Evolutionary conservation across 106 monocot genomes (phyloP).

Genomic region (Chionographis japonica): DNA sequence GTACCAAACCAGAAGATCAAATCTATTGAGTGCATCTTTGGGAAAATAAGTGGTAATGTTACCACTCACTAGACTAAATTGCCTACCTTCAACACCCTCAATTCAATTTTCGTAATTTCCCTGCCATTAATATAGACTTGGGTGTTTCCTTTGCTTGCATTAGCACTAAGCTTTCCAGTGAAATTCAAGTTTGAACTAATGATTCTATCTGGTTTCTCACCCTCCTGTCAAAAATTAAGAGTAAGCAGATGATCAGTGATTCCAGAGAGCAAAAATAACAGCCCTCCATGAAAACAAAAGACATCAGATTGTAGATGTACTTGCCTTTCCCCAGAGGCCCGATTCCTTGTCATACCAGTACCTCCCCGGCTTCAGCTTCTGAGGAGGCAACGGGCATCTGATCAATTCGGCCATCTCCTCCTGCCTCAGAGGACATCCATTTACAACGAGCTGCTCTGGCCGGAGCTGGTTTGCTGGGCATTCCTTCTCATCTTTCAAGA

Average conservation of each 20-base stretch:
- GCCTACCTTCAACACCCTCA: constrained; percentile 68
- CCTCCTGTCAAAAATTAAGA: constrained; percentile 45
- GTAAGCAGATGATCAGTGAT: neutral
- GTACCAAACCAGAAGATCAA: no score
- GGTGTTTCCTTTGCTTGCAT: constrained; percentile 90
- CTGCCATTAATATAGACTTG: constrained; percentile 88
- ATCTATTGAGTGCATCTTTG: no score
- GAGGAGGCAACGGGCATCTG: constrained; percentile 73
- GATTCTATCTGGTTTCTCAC: constrained; percentile 76
- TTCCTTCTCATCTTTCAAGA: constrained; percentile 93
- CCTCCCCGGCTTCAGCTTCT: constrained; percentile 85
- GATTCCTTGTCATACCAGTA: constrained; percentile 99
- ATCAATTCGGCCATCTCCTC: constrained; percentile 90
- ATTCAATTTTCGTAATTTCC: constrained; percentile 84
- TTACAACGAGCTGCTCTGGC: constrained; percentile 83
- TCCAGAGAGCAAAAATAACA: neutral
- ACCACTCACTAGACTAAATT: neutral
- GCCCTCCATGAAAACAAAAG: neutral
- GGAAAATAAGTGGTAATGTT: neutral
- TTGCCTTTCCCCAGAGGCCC: constrained; percentile 93
- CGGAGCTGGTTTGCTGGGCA: constrained; percentile 83
- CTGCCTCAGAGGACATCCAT: constrained; percentile 60
- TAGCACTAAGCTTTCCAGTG: constrained; percentile 57
- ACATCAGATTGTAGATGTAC: constrained; percentile 2
- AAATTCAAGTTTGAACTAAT: constrained; percentile 92